A percentile compares a stretch with the other conserved stretches of the same genome.
phyloP scores from a whole-genome alignment of 768 basidiomycete species.

The Leccinum sublutescens region DNA sequence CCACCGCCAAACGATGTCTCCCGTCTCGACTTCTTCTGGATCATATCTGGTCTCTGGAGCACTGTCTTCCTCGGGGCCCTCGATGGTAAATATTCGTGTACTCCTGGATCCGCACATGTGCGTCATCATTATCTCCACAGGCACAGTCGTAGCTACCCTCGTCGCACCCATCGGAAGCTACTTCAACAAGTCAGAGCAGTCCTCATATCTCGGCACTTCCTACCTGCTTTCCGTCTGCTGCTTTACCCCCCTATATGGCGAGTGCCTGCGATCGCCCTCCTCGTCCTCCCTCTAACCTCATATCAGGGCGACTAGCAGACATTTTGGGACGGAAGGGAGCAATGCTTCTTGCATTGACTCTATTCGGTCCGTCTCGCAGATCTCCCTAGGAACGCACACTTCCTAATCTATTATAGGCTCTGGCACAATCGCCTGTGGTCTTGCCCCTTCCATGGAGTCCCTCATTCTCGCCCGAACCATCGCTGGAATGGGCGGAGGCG shows the following conservation, averaged over 20 bases:
- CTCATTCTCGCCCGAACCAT: constrained; percentile 80
- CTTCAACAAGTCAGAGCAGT: constrained; percentile 74
- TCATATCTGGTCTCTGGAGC: constrained; percentile 77
- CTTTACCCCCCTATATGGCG: constrained; percentile 87
- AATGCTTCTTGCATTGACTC: constrained; percentile 76
- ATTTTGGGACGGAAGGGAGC: constrained; percentile 84
- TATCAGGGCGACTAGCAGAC: constrained; percentile 75
- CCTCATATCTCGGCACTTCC: constrained; percentile 86
- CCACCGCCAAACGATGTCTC: constrained; percentile 47
- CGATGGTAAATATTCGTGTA: constrained; percentile 54
- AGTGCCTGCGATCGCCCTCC: constrained; percentile 22
- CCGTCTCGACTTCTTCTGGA: constrained; percentile 59
- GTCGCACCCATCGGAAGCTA: constrained; percentile 82
- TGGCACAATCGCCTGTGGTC: constrained; percentile 83
- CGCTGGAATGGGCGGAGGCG: constrained; percentile 92
- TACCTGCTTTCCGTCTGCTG: constrained; percentile 88
- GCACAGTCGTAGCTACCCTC: constrained; percentile 85
- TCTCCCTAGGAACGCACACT: constrained; percentile 10
- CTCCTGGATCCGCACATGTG: constrained; percentile 1
- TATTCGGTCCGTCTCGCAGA: constrained; percentile 64
- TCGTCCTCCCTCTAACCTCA: constrained; percentile 18
- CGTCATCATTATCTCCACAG: constrained; percentile 27
- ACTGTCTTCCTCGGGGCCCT: constrained; percentile 82
- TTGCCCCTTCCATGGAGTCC: constrained; percentile 82
- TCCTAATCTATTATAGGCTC: constrained; percentile 46